phyloP scores from a whole-genome alignment of 2,329 filamentous ascomycete genomes.

The Esteya vermicola region DNA sequence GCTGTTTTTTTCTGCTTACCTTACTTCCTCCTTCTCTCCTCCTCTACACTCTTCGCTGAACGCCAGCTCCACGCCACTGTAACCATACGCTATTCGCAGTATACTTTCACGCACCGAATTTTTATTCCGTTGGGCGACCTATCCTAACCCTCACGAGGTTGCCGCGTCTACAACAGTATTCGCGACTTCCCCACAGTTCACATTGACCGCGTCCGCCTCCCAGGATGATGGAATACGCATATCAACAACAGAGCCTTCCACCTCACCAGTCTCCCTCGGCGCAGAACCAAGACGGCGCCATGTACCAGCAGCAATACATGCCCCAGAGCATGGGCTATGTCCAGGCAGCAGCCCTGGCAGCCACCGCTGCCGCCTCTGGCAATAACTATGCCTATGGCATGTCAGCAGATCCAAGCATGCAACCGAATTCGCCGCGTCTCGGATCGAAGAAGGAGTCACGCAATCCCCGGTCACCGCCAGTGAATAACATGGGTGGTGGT shows the following conservation, averaged over 20 bases:
- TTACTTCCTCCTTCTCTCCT: no score
- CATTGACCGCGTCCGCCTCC: constrained; percentile 1
- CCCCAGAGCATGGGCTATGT: constrained; percentile 73
- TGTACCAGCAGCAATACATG: constrained; percentile 69
- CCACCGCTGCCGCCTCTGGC: constrained; percentile 80
- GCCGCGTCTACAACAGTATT: not conserved
- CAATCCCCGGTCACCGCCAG: constrained; percentile 63
- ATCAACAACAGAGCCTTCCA: constrained; percentile 53
- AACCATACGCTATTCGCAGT: no score
- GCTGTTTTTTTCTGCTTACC: not conserved
- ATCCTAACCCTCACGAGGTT: not conserved
- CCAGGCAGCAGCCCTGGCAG: constrained; percentile 83
- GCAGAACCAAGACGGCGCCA: constrained; percentile 46
- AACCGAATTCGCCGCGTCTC: constrained; percentile 65
- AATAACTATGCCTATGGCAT: constrained; percentile 56
- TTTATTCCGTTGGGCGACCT: no score
- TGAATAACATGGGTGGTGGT: constrained; percentile 47
- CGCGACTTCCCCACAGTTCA: constrained; percentile 1
- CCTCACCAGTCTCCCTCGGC: constrained; percentile 15
- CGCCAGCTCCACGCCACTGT: not conserved
- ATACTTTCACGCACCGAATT: no score
- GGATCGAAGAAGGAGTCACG: constrained; percentile 59
- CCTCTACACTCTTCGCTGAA: not conserved
- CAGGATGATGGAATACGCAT: constrained; percentile 60
- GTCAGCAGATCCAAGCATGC: constrained; percentile 53